Evolutionary conservation across 805 yeast genomes (phyloP), one percentile per base, ranked within the genome.

Genomic region (Cyberlindnera mycetangii): DNA sequence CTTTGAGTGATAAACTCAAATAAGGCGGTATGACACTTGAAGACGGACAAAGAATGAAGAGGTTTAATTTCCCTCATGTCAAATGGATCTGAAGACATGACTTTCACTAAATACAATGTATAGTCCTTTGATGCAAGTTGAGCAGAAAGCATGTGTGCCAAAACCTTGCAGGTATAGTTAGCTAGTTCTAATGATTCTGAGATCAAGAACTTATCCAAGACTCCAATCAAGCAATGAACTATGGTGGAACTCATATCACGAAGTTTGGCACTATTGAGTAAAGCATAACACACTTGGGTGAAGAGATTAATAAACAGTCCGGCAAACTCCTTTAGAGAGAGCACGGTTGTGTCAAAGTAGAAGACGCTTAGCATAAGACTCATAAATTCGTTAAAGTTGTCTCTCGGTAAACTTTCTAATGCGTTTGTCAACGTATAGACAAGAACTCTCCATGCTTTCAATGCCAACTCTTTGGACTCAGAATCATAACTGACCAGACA

Each of bases 401-500:
- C 39, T 25, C 11, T 16, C 10, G 30, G 15, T 11, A 16, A 30
- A 6, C 12, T 19, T 4, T 45, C 46, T 12, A 44, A 12, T 2
- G 47, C 32, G 21, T 45, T 48, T 6, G 35, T 19, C 20, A 37
- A 14, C 7, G 49, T 39, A 22, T 49, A 49, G 7, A 53, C 22
- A 4, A 55, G 16, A 1, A 38, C 52, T 30, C 53, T 50, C 58
- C 58, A 54, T 6, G 50, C 12, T 15, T 30, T 43, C 15, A 54
- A 14, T 3, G 45, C 53, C 14, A 39, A 2, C 8, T 32, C 25
- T 19, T 41, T 49, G n/a, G 36, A 28, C 9, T 48, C 49, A 14
- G 19, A 15, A 15, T 40, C 27, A 1, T 33, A 17, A 11, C 35
- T 35, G 19, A 10, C 11, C n/a, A 48, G 14, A 25, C 47, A 30